Base-by-base conservation (phyloP, 2,329 filamentous ascomycete species). In the Colletotrichum spaethianum region DNA sequence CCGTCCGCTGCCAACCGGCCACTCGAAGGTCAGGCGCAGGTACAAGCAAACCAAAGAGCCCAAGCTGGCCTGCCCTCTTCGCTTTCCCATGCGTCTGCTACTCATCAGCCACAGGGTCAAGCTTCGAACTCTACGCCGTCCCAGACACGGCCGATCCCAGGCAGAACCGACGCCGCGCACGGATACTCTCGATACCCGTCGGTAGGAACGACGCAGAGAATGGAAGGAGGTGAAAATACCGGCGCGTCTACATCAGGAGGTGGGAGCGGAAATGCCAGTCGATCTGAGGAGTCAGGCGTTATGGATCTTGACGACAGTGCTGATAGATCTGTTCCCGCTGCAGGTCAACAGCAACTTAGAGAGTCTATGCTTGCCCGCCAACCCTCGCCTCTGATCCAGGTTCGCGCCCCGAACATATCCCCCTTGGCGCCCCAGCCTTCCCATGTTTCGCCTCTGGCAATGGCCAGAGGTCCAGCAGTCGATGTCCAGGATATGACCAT, bases 351-450 rank as follows among this genome's bases (percentile, higher is more conserved):
- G 46, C 68, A 57, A 40, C 72, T 63, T 36, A 64, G 63, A 46
- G 73, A 67, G 33, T 69, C 68, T 42, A 28, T 70, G 31, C 55
- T 68, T 44, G 44, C 64, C 74, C 81, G 79, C 76, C 85, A 80
- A 75, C 83, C 89, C 63, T 88, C 92, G 73, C 90, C 91, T 63
- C 84, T 95, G 70, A 86, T 95, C n/a, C 67, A 72, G 38, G 62
- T 73, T 76, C 90, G 91, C 78, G 92, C 91, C 76, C 92, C 95
- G 79, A 92, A 95, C 77, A 89, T 91, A 62, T 92, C 91, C 44
- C 93, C 92, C 52, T 83, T 92, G 78, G 93, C 93, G 63, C 93
- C 94, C 33, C 93, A 94, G 78, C 93, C 94, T 64, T 91, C 91
- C 60, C 92, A 93, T 78, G 90, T 90, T 74, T 87, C 93, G 80